Conservation (phyloP, 2,329 filamentous ascomycete species). For the Botrytis fabae region DNA sequence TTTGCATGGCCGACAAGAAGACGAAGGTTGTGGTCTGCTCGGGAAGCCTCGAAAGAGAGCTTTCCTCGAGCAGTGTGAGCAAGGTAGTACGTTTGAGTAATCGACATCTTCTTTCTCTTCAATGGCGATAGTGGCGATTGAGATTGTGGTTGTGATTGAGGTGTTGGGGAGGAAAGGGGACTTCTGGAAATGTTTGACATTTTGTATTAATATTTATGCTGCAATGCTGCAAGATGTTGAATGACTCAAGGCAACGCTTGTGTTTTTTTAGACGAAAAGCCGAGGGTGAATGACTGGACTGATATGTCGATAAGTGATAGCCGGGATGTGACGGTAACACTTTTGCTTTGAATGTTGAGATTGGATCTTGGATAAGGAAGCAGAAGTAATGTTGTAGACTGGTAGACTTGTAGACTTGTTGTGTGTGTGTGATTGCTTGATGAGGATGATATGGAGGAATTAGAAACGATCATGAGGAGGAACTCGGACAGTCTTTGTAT, state of each 20-base stretch:
- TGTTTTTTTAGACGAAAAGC: slow-evolving; percentile 34
- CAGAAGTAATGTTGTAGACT: neutral
- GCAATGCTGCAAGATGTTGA: slow-evolving; percentile 26
- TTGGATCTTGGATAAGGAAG: neutral
- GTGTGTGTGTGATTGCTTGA: neutral
- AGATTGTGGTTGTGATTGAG: slow-evolving; percentile 25
- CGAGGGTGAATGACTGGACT: slow-evolving; percentile 32
- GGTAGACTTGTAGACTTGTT: slow-evolving; percentile 5
- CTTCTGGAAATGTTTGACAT: slow-evolving; percentile 36
- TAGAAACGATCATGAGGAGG: slow-evolving; percentile 18
- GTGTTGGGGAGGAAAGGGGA: slow-evolving; percentile 28
- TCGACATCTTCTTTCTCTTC: slow-evolving; percentile 83
- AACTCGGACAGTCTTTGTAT: slow-evolving; percentile 24
- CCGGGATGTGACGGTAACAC: slow-evolving; percentile 14
- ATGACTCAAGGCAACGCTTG: slow-evolving; percentile 36
- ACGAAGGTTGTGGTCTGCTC: slow-evolving; percentile 90
- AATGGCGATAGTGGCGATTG: slow-evolving; percentile 37
- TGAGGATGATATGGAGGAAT: neutral
- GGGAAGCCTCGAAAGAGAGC: slow-evolving; percentile 88
- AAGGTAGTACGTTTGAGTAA: slow-evolving; percentile 98
- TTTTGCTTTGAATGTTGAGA: neutral
- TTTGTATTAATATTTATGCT: slow-evolving; percentile 28
- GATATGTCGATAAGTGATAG: slow-evolving; percentile 18
- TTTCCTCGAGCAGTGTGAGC: slow-evolving; percentile 95
- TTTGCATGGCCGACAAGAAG: slow-evolving; percentile 97